phyloP scores from a whole-genome alignment of 345 rosid species.

The Gossypium mustelinum region DNA sequence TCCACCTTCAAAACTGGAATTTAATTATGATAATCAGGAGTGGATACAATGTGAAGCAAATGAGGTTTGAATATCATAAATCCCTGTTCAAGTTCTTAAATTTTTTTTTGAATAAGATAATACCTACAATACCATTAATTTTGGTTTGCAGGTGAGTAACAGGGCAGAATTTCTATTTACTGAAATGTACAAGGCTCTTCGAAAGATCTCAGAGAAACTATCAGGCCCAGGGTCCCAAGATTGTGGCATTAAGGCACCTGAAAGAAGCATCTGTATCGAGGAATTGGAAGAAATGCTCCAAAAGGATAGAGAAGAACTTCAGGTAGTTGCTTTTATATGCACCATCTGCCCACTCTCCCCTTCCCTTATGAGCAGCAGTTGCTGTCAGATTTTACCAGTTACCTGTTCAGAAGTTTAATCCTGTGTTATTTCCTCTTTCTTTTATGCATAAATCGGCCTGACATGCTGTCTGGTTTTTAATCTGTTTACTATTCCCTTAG shows the following conservation, averaged over 20 bases:
- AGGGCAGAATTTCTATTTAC: conserved; percentile 57
- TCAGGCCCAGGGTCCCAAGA: conserved; percentile 34
- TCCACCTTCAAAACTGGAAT: conserved; percentile 81
- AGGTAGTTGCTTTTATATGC: conserved; percentile 41
- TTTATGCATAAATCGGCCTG: not conserved
- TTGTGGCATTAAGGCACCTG: conserved; percentile 26
- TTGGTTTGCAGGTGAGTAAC: conserved; percentile 44
- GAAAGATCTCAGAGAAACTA: conserved; percentile 43
- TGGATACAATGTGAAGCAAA: conserved; percentile 78
- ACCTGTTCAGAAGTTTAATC: not conserved
- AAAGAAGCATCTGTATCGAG: conserved; percentile 35
- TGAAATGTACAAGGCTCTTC: conserved; percentile 60
- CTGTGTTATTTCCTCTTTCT: not conserved
- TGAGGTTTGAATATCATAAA: conserved; percentile 46
- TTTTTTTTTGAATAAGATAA: conserved; percentile 6
- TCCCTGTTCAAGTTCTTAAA: conserved; percentile 9
- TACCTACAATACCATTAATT: conserved; percentile 16
- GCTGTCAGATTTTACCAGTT: not conserved
- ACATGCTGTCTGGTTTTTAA: not conserved
- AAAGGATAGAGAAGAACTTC: conserved; percentile 65
- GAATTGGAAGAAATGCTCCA: conserved; percentile 61
- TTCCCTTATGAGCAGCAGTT: not conserved
- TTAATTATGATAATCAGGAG: conserved; percentile 65
- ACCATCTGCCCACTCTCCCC: not conserved
- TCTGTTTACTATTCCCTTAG: conserved; percentile 30